Percentiles rank a stretch among this genome's conserved stretches.
These are phyloP conservation scores for Kodamaea fukazawae DNA, from an alignment of 805 yeast genomes.

Conservation along the genomic window DNA sequence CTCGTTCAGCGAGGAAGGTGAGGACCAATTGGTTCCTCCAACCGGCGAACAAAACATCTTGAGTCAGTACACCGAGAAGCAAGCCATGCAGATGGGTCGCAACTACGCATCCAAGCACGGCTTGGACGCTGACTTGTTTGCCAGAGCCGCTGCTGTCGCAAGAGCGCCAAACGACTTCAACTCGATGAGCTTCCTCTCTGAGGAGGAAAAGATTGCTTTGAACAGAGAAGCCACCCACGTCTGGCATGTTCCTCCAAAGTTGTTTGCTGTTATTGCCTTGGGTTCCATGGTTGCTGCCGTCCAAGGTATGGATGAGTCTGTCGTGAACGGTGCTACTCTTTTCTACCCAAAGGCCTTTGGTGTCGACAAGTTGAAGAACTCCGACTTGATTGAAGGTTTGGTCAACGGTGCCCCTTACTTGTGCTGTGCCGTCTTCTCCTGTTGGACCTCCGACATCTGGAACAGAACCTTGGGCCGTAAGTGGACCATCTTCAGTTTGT, in stretches of 20 bases:
- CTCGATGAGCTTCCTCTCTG: conserved; percentile 50
- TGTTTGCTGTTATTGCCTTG: conserved; percentile 53
- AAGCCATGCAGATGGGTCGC: conserved; percentile 68
- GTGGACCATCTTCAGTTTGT: conserved; percentile 59
- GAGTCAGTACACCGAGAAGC: conserved; percentile 56
- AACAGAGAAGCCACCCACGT: conserved; percentile 44
- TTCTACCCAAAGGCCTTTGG: conserved; percentile 58
- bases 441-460: conserved; percentile 58
- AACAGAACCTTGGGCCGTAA: conserved; percentile 56
- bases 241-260: conserved; percentile 46
- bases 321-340: conserved; percentile 63
- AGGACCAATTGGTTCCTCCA: no score
- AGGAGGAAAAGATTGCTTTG: conserved; percentile 46
- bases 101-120: conserved; percentile 57
- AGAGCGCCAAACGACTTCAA: conserved; percentile 54
- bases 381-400: conserved; percentile 59
- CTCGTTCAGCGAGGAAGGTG: no score
- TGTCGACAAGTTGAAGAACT: conserved; percentile 37
- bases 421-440: conserved; percentile 53
- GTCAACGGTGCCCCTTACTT: conserved; percentile 67
- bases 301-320: conserved; percentile 77
- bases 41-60: conserved; percentile 43
- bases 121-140: conserved; percentile 58
- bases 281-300: conserved; percentile 70
- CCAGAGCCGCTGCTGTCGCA: conserved; percentile 58